These are phyloP conservation scores for Trypanosoma melophagium DNA, from an alignment of 208 protist genomes.

Conservation along the genomic window DNA sequence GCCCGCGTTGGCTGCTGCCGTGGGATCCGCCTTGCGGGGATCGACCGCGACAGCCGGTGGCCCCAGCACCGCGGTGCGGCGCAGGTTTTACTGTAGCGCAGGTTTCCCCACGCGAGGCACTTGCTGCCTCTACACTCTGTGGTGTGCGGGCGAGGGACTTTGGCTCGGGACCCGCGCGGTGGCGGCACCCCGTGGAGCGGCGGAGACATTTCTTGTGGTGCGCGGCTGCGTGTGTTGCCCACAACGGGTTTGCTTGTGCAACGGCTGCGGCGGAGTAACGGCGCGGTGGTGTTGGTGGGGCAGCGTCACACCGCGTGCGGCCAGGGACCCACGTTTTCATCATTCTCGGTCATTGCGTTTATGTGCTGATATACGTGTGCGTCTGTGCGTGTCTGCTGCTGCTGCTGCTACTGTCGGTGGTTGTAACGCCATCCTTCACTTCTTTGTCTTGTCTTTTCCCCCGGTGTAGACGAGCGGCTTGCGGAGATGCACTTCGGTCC, in stretches of 20 bases:
- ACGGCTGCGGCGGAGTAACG: conserved; percentile 17
- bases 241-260: conserved; percentile 61
- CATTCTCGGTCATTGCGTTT: conserved; percentile 10
- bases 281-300: conserved; percentile 1
- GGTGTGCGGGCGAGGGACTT: conserved; percentile 64
- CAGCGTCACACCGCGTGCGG: conserved; percentile 1
- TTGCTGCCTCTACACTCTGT: conserved; percentile 57
- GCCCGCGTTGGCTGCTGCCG: conserved; percentile 36
- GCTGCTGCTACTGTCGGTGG: too few species aligned
- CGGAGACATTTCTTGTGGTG: conserved; percentile 26
- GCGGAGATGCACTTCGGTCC: too few species aligned
- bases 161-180: conserved; percentile 56
- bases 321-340: conserved; percentile 1
- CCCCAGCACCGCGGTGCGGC: conserved; percentile 26
- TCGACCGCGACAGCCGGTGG: conserved; percentile 38
- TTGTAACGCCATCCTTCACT: too few species aligned
- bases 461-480: too few species aligned
- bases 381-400: too few species aligned
- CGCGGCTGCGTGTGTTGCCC: conserved; percentile 35
- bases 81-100: conserved; percentile 38
- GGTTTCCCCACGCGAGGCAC: conserved; percentile 53
- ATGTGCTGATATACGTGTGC: neutral
- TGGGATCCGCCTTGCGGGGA: conserved; percentile 33
- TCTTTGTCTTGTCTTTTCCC: too few species aligned
- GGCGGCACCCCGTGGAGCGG: conserved; percentile 34